Conservation (phyloP, 345 rosid genomes). For the Eutrema yunnanense region DNA sequence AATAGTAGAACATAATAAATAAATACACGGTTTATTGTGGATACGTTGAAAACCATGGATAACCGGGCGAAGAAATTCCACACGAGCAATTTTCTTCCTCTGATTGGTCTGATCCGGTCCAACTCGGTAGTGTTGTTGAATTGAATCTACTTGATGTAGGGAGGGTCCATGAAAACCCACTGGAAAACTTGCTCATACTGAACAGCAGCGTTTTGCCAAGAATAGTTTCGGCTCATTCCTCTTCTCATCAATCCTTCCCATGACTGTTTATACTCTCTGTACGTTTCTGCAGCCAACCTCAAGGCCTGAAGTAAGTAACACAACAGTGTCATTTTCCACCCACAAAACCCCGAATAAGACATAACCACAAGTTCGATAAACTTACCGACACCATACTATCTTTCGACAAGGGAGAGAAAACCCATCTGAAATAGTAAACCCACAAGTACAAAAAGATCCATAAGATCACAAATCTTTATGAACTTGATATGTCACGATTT, state of each 20-base stretch:
- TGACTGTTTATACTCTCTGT: conserved; percentile 60
- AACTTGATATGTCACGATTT: background rate
- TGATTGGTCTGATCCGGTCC: background rate
- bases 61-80: conserved; percentile 9
- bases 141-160: conserved; percentile 43
- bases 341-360: background rate
- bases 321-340: background rate
- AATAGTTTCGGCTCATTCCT: conserved; percentile 57
- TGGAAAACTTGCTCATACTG: conserved; percentile 83
- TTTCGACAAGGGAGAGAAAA: conserved; percentile 66
- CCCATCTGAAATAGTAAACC: conserved; percentile 55
- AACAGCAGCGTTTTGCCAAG: conserved; percentile 85
- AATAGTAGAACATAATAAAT: background rate
- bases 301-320: conserved; percentile 47
- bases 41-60: background rate
- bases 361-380: background rate
- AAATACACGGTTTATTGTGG: background rate
- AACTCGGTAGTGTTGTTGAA: background rate
- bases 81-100: background rate
- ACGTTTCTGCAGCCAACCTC: conserved; percentile 56
- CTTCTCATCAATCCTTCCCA: conserved; percentile 84
- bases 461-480: background rate
- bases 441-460: background rate
- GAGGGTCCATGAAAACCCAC: conserved; percentile 77
- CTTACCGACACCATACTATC: conserved; percentile 78